Conservation (phyloP, 495 filamentous ascomycete species). For the Trichoderma erinaceum region DNA sequence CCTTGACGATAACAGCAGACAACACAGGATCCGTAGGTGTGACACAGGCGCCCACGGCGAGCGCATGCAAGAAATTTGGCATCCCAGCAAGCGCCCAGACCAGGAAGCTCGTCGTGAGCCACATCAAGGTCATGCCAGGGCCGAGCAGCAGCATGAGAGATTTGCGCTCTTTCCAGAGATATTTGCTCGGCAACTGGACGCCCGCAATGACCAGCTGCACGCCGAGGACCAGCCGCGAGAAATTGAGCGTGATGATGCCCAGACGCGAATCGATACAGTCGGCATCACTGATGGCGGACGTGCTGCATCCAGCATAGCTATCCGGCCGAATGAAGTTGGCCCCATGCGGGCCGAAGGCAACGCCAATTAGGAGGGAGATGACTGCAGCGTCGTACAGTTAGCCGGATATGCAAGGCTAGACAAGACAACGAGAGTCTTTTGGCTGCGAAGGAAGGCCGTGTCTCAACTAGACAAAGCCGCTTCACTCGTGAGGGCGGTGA, state of each 20-base stretch:
- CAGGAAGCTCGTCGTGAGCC: slow-evolving; percentile 72
- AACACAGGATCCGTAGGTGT: slow-evolving; percentile 90
- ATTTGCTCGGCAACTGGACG: slow-evolving; percentile 84
- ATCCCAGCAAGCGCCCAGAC: slow-evolving; percentile 74
- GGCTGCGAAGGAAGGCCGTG: neutral
- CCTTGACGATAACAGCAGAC: slow-evolving; percentile 87
- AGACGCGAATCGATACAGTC: slow-evolving; percentile 42
- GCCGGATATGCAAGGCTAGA: slow-evolving; percentile 15
- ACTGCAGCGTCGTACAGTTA: slow-evolving; percentile 40
- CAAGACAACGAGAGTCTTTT: neutral
- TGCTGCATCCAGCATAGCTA: slow-evolving; percentile 52
- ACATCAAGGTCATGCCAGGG: slow-evolving; percentile 84
- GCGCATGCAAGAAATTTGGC: slow-evolving; percentile 66
- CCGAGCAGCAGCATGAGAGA: slow-evolving; percentile 70
- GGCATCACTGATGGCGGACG: neutral
- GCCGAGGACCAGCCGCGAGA: slow-evolving; percentile 81
- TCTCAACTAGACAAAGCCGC: neutral
- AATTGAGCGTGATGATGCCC: slow-evolving; percentile 58
- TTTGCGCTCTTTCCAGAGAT: slow-evolving; percentile 75
- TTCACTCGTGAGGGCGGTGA: too few species aligned
- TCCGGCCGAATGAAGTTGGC: slow-evolving; percentile 70
- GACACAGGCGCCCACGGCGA: slow-evolving; percentile 76
- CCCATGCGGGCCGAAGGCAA: slow-evolving; percentile 71
- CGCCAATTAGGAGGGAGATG: slow-evolving; percentile 74
- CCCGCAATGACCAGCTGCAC: slow-evolving; percentile 88